A percentile compares a stretch with the other conserved stretches of the same genome.
Conservation (phyloP, 2,329 filamentous ascomycete genomes). For the Cercospora sesami region DNA sequence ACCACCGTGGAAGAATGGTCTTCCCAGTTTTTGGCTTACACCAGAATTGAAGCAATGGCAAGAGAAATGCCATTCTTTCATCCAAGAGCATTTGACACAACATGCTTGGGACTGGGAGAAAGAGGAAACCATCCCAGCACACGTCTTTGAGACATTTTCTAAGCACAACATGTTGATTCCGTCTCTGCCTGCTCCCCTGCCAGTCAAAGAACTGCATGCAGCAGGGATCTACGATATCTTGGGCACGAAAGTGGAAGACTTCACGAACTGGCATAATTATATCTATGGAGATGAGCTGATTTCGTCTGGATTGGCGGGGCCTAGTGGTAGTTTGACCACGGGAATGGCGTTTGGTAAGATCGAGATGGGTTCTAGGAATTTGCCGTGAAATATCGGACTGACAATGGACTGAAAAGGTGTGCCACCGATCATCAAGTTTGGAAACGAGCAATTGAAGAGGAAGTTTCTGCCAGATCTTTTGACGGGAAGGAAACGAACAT, state of each 20-base stretch:
- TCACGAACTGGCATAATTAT: slow-evolving; percentile 68
- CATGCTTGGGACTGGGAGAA: slow-evolving; percentile 71
- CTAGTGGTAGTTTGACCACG: slow-evolving; percentile 64
- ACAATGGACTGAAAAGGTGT: slow-evolving; percentile 50
- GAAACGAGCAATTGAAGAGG: slow-evolving; percentile 61
- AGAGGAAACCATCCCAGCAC: slow-evolving; percentile 61
- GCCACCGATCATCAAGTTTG: slow-evolving; percentile 70
- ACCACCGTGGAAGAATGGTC: slow-evolving; percentile 67
- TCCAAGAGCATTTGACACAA: slow-evolving; percentile 61
- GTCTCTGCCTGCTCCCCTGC: slow-evolving; percentile 66
- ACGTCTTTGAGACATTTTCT: slow-evolving; percentile 66
- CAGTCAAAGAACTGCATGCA: slow-evolving; percentile 65
- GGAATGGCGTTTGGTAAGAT: slow-evolving; percentile 61
- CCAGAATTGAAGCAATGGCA: slow-evolving; percentile 66
- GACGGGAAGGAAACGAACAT: slow-evolving; percentile 64
- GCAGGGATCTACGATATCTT: slow-evolving; percentile 66
- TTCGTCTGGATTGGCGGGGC: slow-evolving; percentile 64
- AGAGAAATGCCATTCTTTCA: slow-evolving; percentile 65
- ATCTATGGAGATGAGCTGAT: slow-evolving; percentile 73
- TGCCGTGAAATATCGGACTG: background rate
- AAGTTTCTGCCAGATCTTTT: slow-evolving; percentile 68
- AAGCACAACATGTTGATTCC: slow-evolving; percentile 70
- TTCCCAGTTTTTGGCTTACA: slow-evolving; percentile 72
- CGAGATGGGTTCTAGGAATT: background rate
- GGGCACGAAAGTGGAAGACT: slow-evolving; percentile 70